Evolutionary conservation across 306 rosid species (phyloP), one percentile per base, ranked within the genome.

Genomic region (Elaeagnus macrophylla): DNA sequence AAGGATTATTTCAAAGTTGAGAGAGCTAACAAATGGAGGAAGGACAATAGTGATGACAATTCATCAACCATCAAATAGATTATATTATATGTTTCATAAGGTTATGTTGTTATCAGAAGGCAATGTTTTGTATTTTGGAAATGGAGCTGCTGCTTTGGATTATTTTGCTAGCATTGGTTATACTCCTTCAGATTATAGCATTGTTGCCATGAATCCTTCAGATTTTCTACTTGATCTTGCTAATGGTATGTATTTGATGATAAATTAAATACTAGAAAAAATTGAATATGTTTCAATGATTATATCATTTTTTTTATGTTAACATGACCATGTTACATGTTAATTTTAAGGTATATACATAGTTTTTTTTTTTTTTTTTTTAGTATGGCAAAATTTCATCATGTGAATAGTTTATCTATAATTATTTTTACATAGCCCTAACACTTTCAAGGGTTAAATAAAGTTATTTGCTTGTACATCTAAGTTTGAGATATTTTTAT

Each of bases 191-290:
- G n/a, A n/a, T n/a, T n/a, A n/a, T n/a, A n/a, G n/a, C 9, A 9
- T n/a, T n/a, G n/a, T 84, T 20, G 82, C 79, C 53, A 88, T 88
- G 91, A 88, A 88, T 57, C 94, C 96, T 51, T 56, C 88, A 0
- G 94, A 88, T 68, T 88, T 79, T 56, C 74, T 88, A 14, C 71
- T 84, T 59, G 96, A 88, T 67, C 86, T 88, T 57, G 84, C 91
- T 25, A 88, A 80, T 2, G 96, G 91, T 88, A 12, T 3, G 48
- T 44, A 4, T 44, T 13, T n/a, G n/a, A 6, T 1, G 12, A n/a
- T n/a, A n/a, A n/a, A n/a, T n/a, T n/a, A n/a, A n/a, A n/a, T n/a
- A n/a, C n/a, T n/a, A n/a, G n/a, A n/a, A n/a, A n/a, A n/a, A n/a
- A n/a, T n/a, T n/a, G 25, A 20, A 20, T 3, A 20, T 20, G 25